Base-by-base conservation (phyloP, 2,329 filamentous ascomycete genomes). In the Aureobasidium zeae region DNA sequence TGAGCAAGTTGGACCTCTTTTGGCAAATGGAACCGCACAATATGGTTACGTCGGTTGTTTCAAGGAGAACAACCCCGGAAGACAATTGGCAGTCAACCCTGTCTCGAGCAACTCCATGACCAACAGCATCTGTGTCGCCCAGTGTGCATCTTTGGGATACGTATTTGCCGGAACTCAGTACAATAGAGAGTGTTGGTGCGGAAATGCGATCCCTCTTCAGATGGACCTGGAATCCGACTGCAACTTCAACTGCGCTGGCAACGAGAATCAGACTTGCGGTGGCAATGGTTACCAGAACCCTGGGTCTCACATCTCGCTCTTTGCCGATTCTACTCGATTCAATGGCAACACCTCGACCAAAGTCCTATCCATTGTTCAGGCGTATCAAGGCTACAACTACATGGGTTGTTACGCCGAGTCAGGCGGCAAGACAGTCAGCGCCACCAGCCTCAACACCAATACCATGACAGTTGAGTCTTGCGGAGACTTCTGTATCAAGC, bases 1-100 rank as follows among this genome's bases (percentile, higher is more conserved):
- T 0, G 68, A 74, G 43, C 75, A 78, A 53, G 68, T 71, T 0
- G 64, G 72, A 1, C 73, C 73, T 2, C 53, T 73, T 37, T 46
- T 66, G 5, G 33, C 50, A 1, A 63, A 66, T 16, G 70, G 70
- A 0, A 61, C 64, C 0, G 70, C 68, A 5, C 56, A 62, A n/a
- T 76, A 72, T 50, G 64, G 66, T 9, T 77, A 77, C 45, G 51
- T 65, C 1, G 74, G 74, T 3, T 78, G 74, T 56, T 77, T 63
- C 58, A 65, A 66, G 35, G 74, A 78, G 50, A 74, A 73, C 47
- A 76, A 73, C 32, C 73, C 73, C 0, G 66, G 64, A 10, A 66
- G 73, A 9, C 73, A 76, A 51, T 61, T 78, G 4, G 53, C 65
- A 2, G 59, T 48, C 3, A 63, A 67, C 48, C 46, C 71, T 0